Conservation (phyloP, 2,329 filamentous ascomycete species). For the Fusarium subtropicale region DNA sequence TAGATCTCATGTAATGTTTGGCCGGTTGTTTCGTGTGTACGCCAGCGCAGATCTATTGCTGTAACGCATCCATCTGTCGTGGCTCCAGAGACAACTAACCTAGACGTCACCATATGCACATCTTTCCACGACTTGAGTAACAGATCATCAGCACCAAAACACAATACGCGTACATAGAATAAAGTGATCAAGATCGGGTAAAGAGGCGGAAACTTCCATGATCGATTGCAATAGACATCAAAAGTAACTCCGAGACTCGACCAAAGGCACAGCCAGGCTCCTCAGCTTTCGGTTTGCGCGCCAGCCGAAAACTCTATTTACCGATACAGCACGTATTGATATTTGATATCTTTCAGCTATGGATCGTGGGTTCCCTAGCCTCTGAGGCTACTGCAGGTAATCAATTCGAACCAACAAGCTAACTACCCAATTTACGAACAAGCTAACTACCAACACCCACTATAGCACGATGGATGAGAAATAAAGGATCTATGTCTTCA, state of each 20-base stretch:
- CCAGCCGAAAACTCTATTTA: slow-evolving; percentile 36
- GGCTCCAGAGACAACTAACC: slow-evolving; percentile 29
- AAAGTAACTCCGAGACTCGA: slow-evolving; percentile 15
- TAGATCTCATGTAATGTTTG: slow-evolving; percentile 10
- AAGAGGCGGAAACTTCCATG: background rate
- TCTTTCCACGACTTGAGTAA: slow-evolving; percentile 25
- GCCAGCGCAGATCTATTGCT: slow-evolving; percentile 28
- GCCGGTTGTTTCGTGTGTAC: slow-evolving; percentile 35
- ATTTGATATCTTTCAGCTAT: slow-evolving; percentile 1
- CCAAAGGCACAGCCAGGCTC: background rate
- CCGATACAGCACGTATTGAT: background rate
- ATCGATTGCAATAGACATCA: background rate
- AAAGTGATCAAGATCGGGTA: background rate
- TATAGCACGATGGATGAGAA: background rate
- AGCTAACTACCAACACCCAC: slow-evolving; percentile 12
- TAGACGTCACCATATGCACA: slow-evolving; percentile 30
- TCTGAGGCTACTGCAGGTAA: slow-evolving; percentile 3
- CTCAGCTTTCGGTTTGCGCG: slow-evolving; percentile 10
- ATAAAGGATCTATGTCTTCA: slow-evolving; percentile 27
- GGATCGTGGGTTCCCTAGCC: background rate
- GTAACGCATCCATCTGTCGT: slow-evolving; percentile 30
- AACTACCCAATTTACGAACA: background rate
- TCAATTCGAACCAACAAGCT: background rate
- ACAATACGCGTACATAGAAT: slow-evolving; percentile 2
- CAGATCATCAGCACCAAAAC: slow-evolving; percentile 27